phyloP scores from a whole-genome alignment of 805 yeast species.

The Starmera dryadoides region DNA sequence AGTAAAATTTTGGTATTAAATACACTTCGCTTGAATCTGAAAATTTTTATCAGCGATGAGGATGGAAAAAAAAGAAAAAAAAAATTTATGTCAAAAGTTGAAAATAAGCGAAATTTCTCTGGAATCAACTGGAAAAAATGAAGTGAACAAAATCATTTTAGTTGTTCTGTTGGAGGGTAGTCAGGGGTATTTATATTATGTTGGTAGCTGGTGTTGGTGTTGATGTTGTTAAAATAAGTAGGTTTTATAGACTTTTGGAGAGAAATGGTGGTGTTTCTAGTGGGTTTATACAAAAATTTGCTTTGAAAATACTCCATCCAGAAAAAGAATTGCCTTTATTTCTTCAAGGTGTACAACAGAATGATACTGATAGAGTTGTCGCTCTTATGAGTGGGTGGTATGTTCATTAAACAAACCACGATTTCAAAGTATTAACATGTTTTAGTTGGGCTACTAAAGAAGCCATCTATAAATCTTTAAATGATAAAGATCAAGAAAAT shows the following conservation, averaged over 20 bases:
- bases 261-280: constrained; percentile 23
- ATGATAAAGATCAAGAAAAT: constrained; percentile 35
- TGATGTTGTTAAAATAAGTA: constrained; percentile 41
- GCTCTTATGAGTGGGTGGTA: constrained; percentile 36
- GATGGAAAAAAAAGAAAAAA: not conserved
- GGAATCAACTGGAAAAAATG: no score
- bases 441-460: constrained; percentile 69
- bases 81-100: not conserved
- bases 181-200: no score
- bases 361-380: constrained; percentile 21
- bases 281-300: constrained; percentile 27
- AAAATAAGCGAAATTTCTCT: not conserved
- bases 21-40: not conserved
- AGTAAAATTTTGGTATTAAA: no score
- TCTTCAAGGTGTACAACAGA: constrained; percentile 4
- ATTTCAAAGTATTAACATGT: not conserved
- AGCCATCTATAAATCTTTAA: constrained; percentile 60
- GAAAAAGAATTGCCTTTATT: constrained; percentile 31
- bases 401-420: constrained; percentile 5
- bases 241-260: constrained; percentile 41
- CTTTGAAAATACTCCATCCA: constrained; percentile 44
- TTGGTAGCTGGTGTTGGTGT: constrained; percentile 39
- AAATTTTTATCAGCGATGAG: not conserved
- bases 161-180: no score
- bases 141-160: no score